Evolutionary conservation across 495 filamentous ascomycete genomes (phyloP).

Genomic region (Podospora comata): DNA sequence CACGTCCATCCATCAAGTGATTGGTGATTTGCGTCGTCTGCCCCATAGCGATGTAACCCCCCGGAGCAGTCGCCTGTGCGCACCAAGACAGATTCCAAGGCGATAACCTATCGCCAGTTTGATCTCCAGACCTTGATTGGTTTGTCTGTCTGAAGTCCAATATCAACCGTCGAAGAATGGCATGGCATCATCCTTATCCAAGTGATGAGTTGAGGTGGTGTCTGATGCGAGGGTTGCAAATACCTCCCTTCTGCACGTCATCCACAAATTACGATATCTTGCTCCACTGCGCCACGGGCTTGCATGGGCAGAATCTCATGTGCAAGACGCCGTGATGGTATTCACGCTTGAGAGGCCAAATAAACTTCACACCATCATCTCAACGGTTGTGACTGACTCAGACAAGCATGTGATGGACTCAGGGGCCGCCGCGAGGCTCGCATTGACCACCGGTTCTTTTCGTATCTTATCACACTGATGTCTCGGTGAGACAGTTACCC

Average conservation of each 20-base stretch:
- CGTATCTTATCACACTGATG: neutral
- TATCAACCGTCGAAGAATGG: neutral
- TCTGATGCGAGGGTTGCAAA: neutral
- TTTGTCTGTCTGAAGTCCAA: slow-evolving; percentile 11
- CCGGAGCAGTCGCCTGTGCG: neutral
- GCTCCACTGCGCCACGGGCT: slow-evolving; percentile 8
- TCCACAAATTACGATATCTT: neutral
- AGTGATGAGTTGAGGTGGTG: neutral
- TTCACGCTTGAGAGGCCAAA: neutral
- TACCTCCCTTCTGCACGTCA: slow-evolving; percentile 2
- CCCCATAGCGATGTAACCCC: slow-evolving; percentile 10
- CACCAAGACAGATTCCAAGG: slow-evolving; percentile 11
- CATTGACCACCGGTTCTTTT: slow-evolving; percentile 6
- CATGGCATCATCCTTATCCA: too few species aligned
- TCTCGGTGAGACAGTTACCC: neutral
- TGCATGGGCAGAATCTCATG: slow-evolving; percentile 15
- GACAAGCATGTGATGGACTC: slow-evolving; percentile 12
- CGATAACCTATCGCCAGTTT: neutral
- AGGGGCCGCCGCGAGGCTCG: neutral
- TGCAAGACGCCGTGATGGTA: slow-evolving; percentile 9
- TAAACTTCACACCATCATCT: slow-evolving; percentile 12
- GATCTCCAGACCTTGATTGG: slow-evolving; percentile 6
- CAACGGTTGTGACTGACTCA: neutral
- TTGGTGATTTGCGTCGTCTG: neutral
- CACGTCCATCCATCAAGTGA: slow-evolving; percentile 4